phyloP scores from a whole-genome alignment of 768 basidiomycete species.

The Mycena belliarum region DNA sequence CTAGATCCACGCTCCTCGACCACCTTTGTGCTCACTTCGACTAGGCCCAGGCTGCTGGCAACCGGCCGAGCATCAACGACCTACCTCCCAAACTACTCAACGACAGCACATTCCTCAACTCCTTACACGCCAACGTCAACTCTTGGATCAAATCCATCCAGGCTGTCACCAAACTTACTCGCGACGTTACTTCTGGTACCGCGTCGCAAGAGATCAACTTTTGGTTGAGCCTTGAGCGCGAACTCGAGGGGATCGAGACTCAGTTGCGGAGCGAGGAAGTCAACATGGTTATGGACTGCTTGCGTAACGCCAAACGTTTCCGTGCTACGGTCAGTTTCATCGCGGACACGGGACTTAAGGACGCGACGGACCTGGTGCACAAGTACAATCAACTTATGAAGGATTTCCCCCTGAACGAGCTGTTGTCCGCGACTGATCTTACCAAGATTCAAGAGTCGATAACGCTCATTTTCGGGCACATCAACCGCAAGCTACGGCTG shows the following conservation, averaged over 20 bases:
- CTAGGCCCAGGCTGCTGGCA: slow-evolving; percentile 51
- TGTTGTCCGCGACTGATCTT: slow-evolving; percentile 93
- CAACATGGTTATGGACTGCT: slow-evolving; percentile 87
- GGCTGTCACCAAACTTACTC: slow-evolving; percentile 90
- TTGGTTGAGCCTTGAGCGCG: slow-evolving; percentile 93
- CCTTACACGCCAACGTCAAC: slow-evolving; percentile 91
- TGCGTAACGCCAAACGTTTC: slow-evolving; percentile 95
- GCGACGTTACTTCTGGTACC: slow-evolving; percentile 92
- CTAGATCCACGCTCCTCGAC: neutral
- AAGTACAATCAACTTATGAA: slow-evolving; percentile 99
- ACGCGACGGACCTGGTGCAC: slow-evolving; percentile 90
- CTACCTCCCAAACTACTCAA: slow-evolving; percentile 73
- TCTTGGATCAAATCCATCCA: slow-evolving; percentile 99
- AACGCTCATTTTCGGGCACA: slow-evolving; percentile 84
- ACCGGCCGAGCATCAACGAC: slow-evolving; percentile 73
- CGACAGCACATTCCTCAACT: slow-evolving; percentile 91
- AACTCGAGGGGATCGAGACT: slow-evolving; percentile 88
- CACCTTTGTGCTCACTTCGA: slow-evolving; percentile 4
- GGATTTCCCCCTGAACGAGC: slow-evolving; percentile 96
- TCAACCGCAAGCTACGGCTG: slow-evolving; percentile 93
- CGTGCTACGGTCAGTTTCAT: slow-evolving; percentile 97
- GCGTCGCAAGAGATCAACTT: slow-evolving; percentile 99
- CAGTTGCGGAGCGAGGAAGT: slow-evolving; percentile 93
- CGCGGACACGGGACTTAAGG: slow-evolving; percentile 94
- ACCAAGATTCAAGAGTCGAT: slow-evolving; percentile 93